Evolutionary conservation across 768 basidiomycete genomes (phyloP).

Genomic region (Mycena galopus): DNA sequence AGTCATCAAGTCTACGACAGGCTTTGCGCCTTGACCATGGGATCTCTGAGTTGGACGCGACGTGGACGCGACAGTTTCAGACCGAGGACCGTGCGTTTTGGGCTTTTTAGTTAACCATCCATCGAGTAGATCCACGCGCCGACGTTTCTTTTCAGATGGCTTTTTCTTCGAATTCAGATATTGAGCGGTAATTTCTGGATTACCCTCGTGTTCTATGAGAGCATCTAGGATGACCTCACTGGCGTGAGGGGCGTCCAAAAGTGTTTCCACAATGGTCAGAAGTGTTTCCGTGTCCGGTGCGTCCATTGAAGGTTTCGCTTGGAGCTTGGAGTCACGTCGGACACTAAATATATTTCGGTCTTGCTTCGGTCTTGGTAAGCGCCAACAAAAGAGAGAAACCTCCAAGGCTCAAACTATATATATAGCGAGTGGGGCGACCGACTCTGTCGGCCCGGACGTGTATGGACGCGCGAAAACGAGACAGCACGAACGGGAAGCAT

Average conservation of each 20-base stretch:
- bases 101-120: constrained; percentile 63
- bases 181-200: constrained; percentile 65
- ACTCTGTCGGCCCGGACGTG: too few species aligned
- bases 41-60: constrained; percentile 8
- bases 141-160: constrained; percentile 61
- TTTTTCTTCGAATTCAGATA: constrained; percentile 47
- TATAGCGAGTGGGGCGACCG: too few species aligned
- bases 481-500: too few species aligned
- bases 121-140: constrained; percentile 62
- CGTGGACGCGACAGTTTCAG: constrained; percentile 6
- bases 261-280: constrained; percentile 75
- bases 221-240: constrained; percentile 66
- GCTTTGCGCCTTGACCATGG: constrained; percentile 43
- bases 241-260: constrained; percentile 52
- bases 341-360: too few species aligned
- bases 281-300: constrained; percentile 83
- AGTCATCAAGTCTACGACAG: constrained; percentile 63
- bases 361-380: too few species aligned
- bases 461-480: too few species aligned
- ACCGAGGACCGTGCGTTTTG: constrained; percentile 4
- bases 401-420: too few species aligned
- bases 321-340: too few species aligned
- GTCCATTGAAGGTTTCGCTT: too few species aligned
- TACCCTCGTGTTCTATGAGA: constrained; percentile 67
- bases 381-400: too few species aligned